Evolutionary conservation across 805 yeast species (phyloP).

Genomic region (Sungouiozyma ichnusensis): DNA sequence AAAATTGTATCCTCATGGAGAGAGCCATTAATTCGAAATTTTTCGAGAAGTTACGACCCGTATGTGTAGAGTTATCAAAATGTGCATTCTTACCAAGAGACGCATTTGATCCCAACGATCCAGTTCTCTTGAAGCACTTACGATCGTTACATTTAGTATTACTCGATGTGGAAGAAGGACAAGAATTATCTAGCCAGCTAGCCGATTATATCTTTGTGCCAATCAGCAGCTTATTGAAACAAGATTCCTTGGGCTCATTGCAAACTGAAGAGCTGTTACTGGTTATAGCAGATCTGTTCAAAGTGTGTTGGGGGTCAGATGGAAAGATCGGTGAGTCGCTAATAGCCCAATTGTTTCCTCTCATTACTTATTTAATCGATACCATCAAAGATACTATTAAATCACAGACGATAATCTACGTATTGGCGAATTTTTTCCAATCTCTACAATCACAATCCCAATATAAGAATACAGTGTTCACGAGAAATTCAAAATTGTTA

Average conservation of each 20-base stretch:
- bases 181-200: slow-evolving; percentile 29
- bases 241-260: slow-evolving; percentile 36
- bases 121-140: slow-evolving; percentile 26
- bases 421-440: not conserved
- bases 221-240: slow-evolving; percentile 41
- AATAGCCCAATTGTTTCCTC: slow-evolving; percentile 37
- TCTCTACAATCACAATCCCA: slow-evolving; percentile 15
- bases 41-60: slow-evolving; percentile 29
- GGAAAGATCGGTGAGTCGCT: slow-evolving; percentile 31
- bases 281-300: slow-evolving; percentile 36
- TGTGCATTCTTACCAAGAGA: slow-evolving; percentile 33
- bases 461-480: slow-evolving; percentile 10
- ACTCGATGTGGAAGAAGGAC: slow-evolving; percentile 4
- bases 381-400: slow-evolving; percentile 14
- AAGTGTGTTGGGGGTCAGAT: slow-evolving; percentile 36
- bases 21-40: not conserved
- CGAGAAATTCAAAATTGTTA: slow-evolving; percentile 13
- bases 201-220: slow-evolving; percentile 61
- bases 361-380: slow-evolving; percentile 36
- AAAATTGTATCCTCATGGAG: too few species aligned
- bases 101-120: slow-evolving; percentile 26
- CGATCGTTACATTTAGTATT: slow-evolving; percentile 9
- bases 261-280: slow-evolving; percentile 37
- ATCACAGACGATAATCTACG: not conserved
- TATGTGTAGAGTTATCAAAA: slow-evolving; percentile 37